Evolutionary conservation across 441 rosid genomes (phyloP).

Genomic region (Cnidoscolus chayamansa): DNA sequence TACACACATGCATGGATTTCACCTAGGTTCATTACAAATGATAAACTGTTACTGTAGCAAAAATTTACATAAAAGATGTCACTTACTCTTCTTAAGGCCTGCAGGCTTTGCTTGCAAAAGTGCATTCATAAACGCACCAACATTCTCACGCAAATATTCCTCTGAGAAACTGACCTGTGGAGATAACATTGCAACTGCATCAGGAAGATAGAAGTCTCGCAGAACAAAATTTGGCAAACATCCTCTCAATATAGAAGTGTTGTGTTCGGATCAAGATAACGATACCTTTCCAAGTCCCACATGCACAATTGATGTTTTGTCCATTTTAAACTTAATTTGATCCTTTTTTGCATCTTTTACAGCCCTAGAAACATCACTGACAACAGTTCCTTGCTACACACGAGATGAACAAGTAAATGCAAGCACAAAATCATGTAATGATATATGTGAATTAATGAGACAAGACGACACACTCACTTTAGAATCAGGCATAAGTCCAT

Average conservation of each 20-base stretch:
- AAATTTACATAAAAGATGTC: slow-evolving; percentile 10
- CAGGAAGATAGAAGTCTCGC: slow-evolving; percentile 3
- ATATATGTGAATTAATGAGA: background rate
- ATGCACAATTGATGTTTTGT: slow-evolving; percentile 84
- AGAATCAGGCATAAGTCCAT: slow-evolving; percentile 85
- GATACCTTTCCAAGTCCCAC: slow-evolving; percentile 90
- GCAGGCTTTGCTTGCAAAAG: slow-evolving; percentile 89
- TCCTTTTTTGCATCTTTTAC: slow-evolving; percentile 78
- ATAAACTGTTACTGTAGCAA: background rate
- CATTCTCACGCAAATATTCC: slow-evolving; percentile 67
- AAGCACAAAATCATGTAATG: background rate
- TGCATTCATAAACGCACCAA: slow-evolving; percentile 92
- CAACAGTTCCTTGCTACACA: slow-evolving; percentile 85
- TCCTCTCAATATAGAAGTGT: background rate
- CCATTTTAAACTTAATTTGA: slow-evolving; percentile 82
- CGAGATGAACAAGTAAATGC: slow-evolving; percentile 17
- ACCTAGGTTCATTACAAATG: background rate
- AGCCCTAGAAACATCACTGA: slow-evolving; percentile 66
- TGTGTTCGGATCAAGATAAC: slow-evolving; percentile 16
- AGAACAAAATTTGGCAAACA: background rate
- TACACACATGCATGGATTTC: background rate
- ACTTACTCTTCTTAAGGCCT: slow-evolving; percentile 89
- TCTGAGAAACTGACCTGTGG: slow-evolving; percentile 67
- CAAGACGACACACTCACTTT: slow-evolving; percentile 52
- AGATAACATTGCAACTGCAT: slow-evolving; percentile 17